phyloP scores from a whole-genome alignment of 1,139 yeast species.

The Lizanozyma gosingica region DNA sequence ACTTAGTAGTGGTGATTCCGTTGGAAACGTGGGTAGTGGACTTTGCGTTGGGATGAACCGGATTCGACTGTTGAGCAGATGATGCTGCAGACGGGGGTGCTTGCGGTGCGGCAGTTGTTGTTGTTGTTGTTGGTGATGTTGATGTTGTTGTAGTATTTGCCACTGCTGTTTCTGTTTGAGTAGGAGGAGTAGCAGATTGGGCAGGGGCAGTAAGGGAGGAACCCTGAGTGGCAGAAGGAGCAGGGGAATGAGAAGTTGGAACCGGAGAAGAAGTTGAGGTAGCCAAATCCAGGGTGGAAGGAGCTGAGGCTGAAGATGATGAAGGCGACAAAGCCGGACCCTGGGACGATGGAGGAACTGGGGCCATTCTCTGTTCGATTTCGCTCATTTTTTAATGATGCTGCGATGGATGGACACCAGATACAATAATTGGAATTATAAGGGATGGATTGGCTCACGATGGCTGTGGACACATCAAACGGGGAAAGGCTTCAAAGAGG shows the following conservation, averaged over 20 bases:
- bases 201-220: conserved; percentile 1
- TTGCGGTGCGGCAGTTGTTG: conserved; percentile 1
- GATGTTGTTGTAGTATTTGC: conserved; percentile 1
- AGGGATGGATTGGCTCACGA: no score
- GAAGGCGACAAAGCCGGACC: conserved; percentile 7
- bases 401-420: no score
- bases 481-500: no score
- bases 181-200: conserved; percentile 1
- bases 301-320: conserved; percentile 2
- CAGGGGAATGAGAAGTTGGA: conserved; percentile 4
- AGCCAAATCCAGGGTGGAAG: conserved; percentile 3
- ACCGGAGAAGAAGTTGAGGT: conserved; percentile 1
- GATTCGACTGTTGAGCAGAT: conserved; percentile 9
- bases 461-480: no score
- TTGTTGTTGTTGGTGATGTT: conserved; percentile 3
- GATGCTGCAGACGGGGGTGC: conserved; percentile 3
- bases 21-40: conserved; percentile 35
- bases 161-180: conserved; percentile 1
- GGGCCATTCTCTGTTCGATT: conserved; percentile 20
- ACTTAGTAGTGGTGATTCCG: conserved; percentile 37
- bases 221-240: conserved; percentile 3
- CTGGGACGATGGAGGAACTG: conserved; percentile 8
- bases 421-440: no score
- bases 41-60: conserved; percentile 42
- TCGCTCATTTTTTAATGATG: no score